These are phyloP conservation scores for Diutina ranongensis DNA, from an alignment of 1,139 yeast species.

Conservation along the genomic window DNA sequence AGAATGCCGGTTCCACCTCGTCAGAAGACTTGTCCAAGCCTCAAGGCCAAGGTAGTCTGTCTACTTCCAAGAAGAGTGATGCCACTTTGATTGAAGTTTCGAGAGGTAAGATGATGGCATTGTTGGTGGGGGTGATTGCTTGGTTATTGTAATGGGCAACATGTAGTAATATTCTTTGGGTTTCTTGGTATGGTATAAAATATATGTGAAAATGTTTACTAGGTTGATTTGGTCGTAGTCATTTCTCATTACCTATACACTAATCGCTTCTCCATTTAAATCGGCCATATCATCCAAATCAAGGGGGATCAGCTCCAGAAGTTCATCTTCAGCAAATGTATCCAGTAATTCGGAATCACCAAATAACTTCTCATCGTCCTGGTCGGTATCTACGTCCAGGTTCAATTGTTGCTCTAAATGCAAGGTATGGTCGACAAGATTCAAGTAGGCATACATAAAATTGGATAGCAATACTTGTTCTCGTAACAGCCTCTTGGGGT, in stretches of 20 bases:
- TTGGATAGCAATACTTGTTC: slow-evolving; percentile 90
- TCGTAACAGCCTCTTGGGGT: slow-evolving; percentile 79
- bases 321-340: slow-evolving; percentile 2
- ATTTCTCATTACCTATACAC: background rate
- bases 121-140: background rate
- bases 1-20: background rate
- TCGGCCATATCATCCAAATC: slow-evolving; percentile 5
- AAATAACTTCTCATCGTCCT: slow-evolving; percentile 10
- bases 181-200: no score
- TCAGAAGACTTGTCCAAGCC: background rate
- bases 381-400: slow-evolving; percentile 10
- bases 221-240: no score
- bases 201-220: no score
- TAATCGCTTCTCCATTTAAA: background rate
- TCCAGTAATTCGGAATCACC: slow-evolving; percentile 1
- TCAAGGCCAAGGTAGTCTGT: background rate
- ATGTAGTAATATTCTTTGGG: no score
- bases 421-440: slow-evolving; percentile 81
- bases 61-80: background rate
- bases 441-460: slow-evolving; percentile 95
- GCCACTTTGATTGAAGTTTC: background rate
- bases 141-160: background rate
- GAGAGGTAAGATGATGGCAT: background rate
- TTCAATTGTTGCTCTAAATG: slow-evolving; percentile 49
- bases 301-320: slow-evolving; percentile 4